A percentile compares a stretch with the other conserved stretches of the same genome.
Conservation (phyloP, 2,329 filamentous ascomycete species). For the Trichophyton simii region DNA sequence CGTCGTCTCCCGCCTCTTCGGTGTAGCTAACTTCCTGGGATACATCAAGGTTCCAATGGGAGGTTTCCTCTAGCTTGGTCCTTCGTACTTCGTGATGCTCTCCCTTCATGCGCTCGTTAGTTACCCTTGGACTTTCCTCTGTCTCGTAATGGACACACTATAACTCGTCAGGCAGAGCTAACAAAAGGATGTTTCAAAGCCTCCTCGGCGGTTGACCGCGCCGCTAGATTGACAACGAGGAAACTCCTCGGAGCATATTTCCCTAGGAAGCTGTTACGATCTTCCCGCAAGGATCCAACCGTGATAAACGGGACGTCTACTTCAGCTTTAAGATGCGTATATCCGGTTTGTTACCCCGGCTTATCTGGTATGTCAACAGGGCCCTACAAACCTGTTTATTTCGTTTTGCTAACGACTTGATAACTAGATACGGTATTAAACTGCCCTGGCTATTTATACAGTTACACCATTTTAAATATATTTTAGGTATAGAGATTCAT, state of each 20-base stretch:
- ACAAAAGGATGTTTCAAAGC: background rate
- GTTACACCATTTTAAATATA: background rate
- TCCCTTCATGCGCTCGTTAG: no score
- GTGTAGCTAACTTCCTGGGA: no score
- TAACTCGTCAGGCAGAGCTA: background rate
- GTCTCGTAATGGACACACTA: no score
- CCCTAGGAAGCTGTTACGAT: background rate
- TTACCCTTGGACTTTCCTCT: no score
- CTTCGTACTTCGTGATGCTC: no score
- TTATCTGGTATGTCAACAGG: no score
- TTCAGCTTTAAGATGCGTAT: background rate
- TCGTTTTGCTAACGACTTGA: no score
- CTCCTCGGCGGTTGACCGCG: background rate
- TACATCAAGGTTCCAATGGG: no score
- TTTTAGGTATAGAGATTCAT: background rate
- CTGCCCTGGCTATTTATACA: background rate
- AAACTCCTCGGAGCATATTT: background rate
- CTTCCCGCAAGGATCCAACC: background rate
- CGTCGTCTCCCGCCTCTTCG: no score
- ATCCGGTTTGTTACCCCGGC: background rate
- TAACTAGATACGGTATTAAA: no score
- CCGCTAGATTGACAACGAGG: background rate
- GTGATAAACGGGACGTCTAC: background rate
- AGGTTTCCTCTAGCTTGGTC: no score
- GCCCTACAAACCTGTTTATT: no score